A percentile compares a stretch with the other conserved stretches of the same genome.
phyloP scores from a whole-genome alignment of 108 stramenopile species.

The Pseudonitzschia multistriata region DNA sequence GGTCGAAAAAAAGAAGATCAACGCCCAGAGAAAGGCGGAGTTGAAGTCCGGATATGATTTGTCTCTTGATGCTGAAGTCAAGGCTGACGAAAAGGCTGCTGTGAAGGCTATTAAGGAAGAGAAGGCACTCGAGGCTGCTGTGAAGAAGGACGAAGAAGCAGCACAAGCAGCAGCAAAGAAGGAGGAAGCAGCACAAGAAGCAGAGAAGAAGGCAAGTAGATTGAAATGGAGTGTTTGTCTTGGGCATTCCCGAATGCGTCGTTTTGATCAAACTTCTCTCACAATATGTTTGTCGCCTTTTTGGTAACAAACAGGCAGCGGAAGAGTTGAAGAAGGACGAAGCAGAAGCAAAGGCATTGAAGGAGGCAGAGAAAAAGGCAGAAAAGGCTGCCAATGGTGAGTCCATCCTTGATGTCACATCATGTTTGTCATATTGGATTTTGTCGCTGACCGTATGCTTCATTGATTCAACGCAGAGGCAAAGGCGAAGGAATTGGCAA shows the following conservation, averaged over 20 bases:
- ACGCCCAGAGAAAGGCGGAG: conserved; percentile 22
- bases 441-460: not conserved
- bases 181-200: conserved; percentile 17
- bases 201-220: conserved; percentile 8
- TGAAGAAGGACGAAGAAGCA: conserved; percentile 24
- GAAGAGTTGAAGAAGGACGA: conserved; percentile 30
- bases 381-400: conserved; percentile 16
- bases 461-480: conserved; percentile 18
- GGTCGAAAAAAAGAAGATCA: conserved; percentile 36
- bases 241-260: not conserved
- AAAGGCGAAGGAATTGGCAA: conserved; percentile 32
- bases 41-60: conserved; percentile 36
- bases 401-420: not conserved
- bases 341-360: conserved; percentile 16
- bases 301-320: conserved; percentile 29
- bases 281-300: not conserved
- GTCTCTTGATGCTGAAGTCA: conserved; percentile 33
- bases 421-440: not conserved
- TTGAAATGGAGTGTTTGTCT: not conserved
- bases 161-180: conserved; percentile 43
- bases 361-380: conserved; percentile 29
- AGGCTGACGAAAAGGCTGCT: conserved; percentile 44
- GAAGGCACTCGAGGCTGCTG: conserved; percentile 19
- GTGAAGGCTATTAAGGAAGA: conserved; percentile 28
- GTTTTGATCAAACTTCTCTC: not conserved